phyloP scores from a whole-genome alignment of 2,329 filamentous ascomycete genomes.

The Arthrobotrys conoides region DNA sequence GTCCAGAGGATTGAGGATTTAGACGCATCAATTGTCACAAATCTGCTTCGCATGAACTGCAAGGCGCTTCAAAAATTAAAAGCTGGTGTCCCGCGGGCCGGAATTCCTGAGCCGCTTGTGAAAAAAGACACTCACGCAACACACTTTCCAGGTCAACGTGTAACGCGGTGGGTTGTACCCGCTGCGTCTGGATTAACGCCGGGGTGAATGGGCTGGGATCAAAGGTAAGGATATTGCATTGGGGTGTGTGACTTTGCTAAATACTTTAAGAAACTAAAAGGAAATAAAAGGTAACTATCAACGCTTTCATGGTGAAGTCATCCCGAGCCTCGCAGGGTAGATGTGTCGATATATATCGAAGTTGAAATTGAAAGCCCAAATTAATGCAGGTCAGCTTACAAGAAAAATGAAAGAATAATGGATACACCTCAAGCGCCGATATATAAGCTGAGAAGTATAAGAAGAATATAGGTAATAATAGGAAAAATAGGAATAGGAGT shows the following conservation, averaged over 20 bases:
- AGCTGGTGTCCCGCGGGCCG: too few relatives aligned
- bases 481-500: background rate
- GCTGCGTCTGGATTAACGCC: too few relatives aligned
- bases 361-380: too few relatives aligned
- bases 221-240: background rate
- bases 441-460: background rate
- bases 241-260: background rate
- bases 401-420: too few relatives aligned
- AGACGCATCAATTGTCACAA: conserved; percentile 11
- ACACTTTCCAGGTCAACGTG: background rate
- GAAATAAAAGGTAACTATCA: background rate
- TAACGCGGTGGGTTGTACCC: too few relatives aligned
- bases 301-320: background rate
- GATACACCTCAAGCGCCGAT: too few relatives aligned
- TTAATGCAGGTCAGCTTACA: too few relatives aligned
- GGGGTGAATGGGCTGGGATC: background rate
- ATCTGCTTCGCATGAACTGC: conserved; percentile 24
- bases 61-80: conserved; percentile 1
- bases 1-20: conserved; percentile 29
- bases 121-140: background rate
- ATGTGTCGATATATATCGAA: too few relatives aligned
- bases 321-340: too few relatives aligned
- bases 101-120: too few relatives aligned
- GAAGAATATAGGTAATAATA: background rate
- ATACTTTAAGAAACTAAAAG: background rate